Evolutionary conservation across 371 early-diverging fungal species (phyloP), one percentile per base, ranked within the genome.

Genomic region (Zychaea mexicana): DNA sequence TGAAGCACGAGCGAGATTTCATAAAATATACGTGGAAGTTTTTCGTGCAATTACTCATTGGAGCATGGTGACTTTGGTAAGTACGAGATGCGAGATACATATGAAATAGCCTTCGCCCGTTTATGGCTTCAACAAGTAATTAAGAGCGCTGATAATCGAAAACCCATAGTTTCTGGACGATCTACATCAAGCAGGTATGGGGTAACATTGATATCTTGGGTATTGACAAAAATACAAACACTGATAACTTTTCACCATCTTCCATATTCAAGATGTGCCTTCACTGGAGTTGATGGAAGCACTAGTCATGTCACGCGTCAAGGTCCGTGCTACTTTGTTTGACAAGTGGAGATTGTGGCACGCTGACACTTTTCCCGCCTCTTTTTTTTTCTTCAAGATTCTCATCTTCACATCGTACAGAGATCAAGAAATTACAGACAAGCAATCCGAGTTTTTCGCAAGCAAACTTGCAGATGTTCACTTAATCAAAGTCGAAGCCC

Each of bases 21-120:
- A 81, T 42, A 74, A 65, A 46, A 36, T 76, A 12, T 81, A 77
- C 67, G 67, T 78, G 2, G 73, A 81, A 62, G 76, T 81, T 0
- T 72, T 78, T 57, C 69, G 78, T 8, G 70, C 74, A 6, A 55
- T 81, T 13, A 55, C 78, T 9, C 71, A 69, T 42, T 78, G 78
- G 74, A 69, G 68, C 24, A 77, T 76, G 74, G 60, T 76, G 9
- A 78, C 81, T 15, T 52, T 81, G 65, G 79, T 76, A 72, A 68
- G 76, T 24, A 5, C 22, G 0, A 52, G 24, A 19, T 19, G 38
- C 39, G 22, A 10, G 22, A 30, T 61, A 24, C 21, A 21, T 27
- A 54, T 17, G 45, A 19, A 47, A 30, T 19, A 22, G 5, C 52
- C 19, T 8, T 5, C 52, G 15, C 2, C 36, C 15, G 36, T 36